Evolutionary conservation across 768 basidiomycete species (phyloP).

Genomic region (Collybiopsis luxurians): DNA sequence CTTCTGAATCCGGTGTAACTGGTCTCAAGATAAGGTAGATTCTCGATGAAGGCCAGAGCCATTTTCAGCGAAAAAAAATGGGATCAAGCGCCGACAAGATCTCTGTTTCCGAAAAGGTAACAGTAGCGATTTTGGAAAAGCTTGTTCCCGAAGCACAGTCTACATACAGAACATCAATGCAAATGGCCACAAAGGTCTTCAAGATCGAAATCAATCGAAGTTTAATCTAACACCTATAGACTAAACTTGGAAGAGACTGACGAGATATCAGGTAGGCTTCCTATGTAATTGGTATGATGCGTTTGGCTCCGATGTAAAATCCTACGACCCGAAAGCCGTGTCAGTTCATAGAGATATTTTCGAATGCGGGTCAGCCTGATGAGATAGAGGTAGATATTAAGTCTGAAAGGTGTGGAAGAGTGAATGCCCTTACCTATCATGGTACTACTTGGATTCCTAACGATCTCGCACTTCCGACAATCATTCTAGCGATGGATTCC

Average conservation of each 20-base stretch:
- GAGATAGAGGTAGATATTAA: constrained; percentile 4
- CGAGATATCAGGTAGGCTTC: not conserved
- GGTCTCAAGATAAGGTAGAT: constrained; percentile 51
- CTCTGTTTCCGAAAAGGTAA: constrained; percentile 11
- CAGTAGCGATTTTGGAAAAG: not conserved
- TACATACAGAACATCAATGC: not conserved
- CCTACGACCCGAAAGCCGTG: constrained; percentile 1
- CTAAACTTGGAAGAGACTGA: not conserved
- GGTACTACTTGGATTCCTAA: constrained; percentile 90
- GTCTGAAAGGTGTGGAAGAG: not conserved
- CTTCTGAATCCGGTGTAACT: constrained; percentile 57
- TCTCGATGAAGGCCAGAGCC: too few relatives aligned
- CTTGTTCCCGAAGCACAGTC: not conserved
- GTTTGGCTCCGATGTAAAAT: not conserved
- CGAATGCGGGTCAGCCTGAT: constrained; percentile 5
- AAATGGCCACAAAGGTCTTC: not conserved
- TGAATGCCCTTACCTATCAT: constrained; percentile 34
- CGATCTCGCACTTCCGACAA: constrained; percentile 86
- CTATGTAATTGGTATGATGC: constrained; percentile 2
- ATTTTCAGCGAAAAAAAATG: too few relatives aligned
- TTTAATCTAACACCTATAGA: constrained; percentile 5
- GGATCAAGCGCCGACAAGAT: not conserved
- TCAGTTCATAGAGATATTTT: not conserved
- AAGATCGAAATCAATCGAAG: constrained; percentile 8
- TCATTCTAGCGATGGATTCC: constrained; percentile 84